phyloP scores from a whole-genome alignment of 805 yeast species.

The Naumovozyma castellii region DNA sequence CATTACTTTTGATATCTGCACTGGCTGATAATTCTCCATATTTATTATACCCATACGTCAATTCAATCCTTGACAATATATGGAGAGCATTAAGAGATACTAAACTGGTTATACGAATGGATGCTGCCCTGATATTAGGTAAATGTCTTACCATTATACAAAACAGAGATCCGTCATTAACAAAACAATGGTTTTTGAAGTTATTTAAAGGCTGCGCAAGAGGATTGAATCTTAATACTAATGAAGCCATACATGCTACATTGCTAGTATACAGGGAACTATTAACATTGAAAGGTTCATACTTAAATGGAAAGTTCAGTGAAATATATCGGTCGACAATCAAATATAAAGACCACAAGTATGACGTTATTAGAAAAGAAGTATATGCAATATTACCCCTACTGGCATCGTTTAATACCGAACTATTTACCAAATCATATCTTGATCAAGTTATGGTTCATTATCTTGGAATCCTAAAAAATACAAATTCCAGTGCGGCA shows the following conservation, averaged over 20 bases:
- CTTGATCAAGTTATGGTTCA: conserved; percentile 71
- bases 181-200: conserved; percentile 61
- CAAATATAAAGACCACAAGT: conserved; percentile 67
- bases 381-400: conserved; percentile 78
- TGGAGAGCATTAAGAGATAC: conserved; percentile 84
- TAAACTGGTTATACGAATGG: conserved; percentile 63
- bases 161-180: conserved; percentile 61
- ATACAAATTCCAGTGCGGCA: conserved; percentile 36
- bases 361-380: conserved; percentile 67
- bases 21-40: conserved; percentile 85
- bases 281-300: conserved; percentile 59
- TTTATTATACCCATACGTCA: conserved; percentile 64
- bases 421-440: conserved; percentile 67
- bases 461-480: conserved; percentile 68
- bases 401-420: conserved; percentile 68
- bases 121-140: conserved; percentile 73
- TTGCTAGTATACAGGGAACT: conserved; percentile 74
- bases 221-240: conserved; percentile 42
- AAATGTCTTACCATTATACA: conserved; percentile 71
- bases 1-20: conserved; percentile 71
- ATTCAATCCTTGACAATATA: conserved; percentile 67
- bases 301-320: conserved; percentile 61
- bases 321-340: conserved; percentile 69
- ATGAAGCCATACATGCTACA: conserved; percentile 81
- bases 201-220: conserved; percentile 59